Base-by-base conservation (phyloP, 1,284 basidiomycete species). In the Amylostereum areolatum region DNA sequence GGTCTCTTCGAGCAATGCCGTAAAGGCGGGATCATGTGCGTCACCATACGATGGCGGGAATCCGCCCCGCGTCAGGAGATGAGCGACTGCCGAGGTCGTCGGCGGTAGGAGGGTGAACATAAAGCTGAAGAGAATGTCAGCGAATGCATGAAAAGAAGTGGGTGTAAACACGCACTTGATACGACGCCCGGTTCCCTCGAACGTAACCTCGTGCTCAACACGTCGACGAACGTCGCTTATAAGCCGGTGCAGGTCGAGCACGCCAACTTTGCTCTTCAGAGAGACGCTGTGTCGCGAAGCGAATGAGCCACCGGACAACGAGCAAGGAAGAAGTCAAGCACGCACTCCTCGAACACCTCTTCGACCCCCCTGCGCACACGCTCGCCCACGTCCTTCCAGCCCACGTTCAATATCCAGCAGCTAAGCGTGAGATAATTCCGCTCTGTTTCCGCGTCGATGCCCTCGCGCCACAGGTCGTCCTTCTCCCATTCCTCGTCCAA, bases 71-170 rank as follows among this genome's bases (percentile, higher is more conserved):
- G 73, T 70, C 24, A 92, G 75, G 25, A 87, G 82, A 59, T 84
- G 82, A 28, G 82, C 72, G 12, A 83, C 78, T 6, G 77, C 82
- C 59, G 85, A 80, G 2, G 78, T 71, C 0, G 85, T 87, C 34
- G 80, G 76, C 2, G 89, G 89, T 4, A 91, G 74, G 7, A 92
- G 73, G 0, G 82, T 80, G 1, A 84, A 79, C n/a, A 84, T 63
- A 63, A 91, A 90, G 60, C 87, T 90, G 51, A 30, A 25, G 27
- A 44, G 4, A 12, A 37, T 18, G 8, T 34, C 37, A 50, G 46
- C 30, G 30, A 47, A 5, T 42, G 46, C 39, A 40, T 25, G 42
- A 37, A 46, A 31, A 32, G 39, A 11, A 39, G 45, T 46, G 33
- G 36, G 43, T 28, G 47, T 47, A 42, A 32, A 48, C 36, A 45